Evolutionary conservation across 306 rosid species (phyloP).

Genomic region (Medicago lupulina): DNA sequence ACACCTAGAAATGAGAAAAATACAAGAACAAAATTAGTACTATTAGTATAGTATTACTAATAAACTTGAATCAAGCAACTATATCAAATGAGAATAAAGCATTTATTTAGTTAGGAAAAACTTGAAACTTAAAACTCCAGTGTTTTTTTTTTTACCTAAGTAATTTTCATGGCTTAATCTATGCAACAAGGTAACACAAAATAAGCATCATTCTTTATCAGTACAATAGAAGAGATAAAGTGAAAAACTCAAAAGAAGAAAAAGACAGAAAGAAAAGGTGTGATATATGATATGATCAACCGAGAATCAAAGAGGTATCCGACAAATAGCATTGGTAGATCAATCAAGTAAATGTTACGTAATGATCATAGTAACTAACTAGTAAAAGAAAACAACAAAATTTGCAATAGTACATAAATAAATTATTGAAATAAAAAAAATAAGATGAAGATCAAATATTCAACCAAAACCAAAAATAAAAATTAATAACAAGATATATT

Average conservation of each 20-base stretch:
- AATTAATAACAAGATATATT: neutral
- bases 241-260: constrained; percentile 63
- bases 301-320: constrained; percentile 43
- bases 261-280: constrained; percentile 58
- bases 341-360: constrained; percentile 50
- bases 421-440: constrained; percentile 17
- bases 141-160: neutral
- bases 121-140: neutral
- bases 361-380: constrained; percentile 38
- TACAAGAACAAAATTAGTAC: neutral
- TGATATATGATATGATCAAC: constrained; percentile 56
- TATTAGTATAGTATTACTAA: no score
- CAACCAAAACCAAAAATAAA: neutral
- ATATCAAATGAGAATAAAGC: constrained; percentile 29
- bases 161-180: constrained; percentile 4
- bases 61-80: neutral
- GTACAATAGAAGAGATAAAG: constrained; percentile 47
- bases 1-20: constrained; percentile 15
- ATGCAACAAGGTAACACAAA: constrained; percentile 34
- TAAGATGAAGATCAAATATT: constrained; percentile 18
- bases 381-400: constrained; percentile 42
- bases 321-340: constrained; percentile 41
- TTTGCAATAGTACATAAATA: constrained; percentile 3
- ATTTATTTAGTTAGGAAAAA: constrained; percentile 17
- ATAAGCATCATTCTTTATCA: constrained; percentile 10